Evolutionary conservation across 345 rosid genomes (phyloP), one percentile per base, ranked within the genome.

Genomic region (Arabidopsis thaliana): DNA sequence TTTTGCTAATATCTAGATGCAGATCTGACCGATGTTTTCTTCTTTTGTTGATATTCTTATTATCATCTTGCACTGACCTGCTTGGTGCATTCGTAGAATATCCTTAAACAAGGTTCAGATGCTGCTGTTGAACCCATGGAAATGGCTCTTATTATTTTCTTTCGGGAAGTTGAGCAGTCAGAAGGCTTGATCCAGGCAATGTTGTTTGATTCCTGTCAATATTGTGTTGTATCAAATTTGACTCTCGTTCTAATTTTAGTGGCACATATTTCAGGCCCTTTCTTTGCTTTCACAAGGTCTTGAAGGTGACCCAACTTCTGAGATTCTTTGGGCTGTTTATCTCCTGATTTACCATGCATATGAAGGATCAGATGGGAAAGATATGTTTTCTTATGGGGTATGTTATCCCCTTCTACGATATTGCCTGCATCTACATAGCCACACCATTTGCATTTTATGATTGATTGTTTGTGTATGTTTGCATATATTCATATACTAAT

Each of bases 351-450:
- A 67, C 83, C 77, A 82, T 72, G 73, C 87, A 81, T 66, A 74
- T 76, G 74, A 55, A 58, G 78, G 77, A 58, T 80, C 87, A 20
- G 72, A 58, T 59, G 88, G 74, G 70, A 81, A 74, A 79, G 91
- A 92, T 83, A 84, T 92, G 90, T 80, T 87, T 79, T 72, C 85
- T 34, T 34, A 53, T 78, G 93, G 93, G 93, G 99, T 95, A 90
- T 74, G 91, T 74, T 68, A 51, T 59, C 59, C 28, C 24, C 51
- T 50, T 14, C 34, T 70, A 51, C 45, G 33, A 61, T 76, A 57
- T 79, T 72, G 20, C 74, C 30, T 69, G 73, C 71, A 73, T 74
- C 32, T 53, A 48, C 56, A 42, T 52, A 69, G 60, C 61, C 32
- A 25, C 61, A 36, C 61, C 61, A 48, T 41, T 34, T 72, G 49